Base-by-base conservation (phyloP, 2,329 filamentous ascomycete species). In the Ophiognomonia clavigignenti-juglandacearum region DNA sequence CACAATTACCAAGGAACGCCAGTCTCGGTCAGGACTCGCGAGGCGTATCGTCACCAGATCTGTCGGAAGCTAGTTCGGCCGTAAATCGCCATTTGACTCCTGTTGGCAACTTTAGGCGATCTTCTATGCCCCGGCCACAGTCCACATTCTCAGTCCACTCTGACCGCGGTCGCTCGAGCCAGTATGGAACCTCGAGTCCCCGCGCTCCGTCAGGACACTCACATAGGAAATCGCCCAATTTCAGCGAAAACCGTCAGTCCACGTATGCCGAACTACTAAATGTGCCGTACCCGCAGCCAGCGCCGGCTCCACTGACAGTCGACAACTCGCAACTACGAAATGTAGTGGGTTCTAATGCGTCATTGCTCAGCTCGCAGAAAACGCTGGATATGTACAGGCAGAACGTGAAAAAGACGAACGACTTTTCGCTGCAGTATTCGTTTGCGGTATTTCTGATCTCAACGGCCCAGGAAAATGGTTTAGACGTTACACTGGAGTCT, bases 341-440 rank as follows among this genome's bases (percentile, higher is more conserved):
- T 47, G 83, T 80, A 14, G 83, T 98, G 20, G 93, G 93, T 37
- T 86, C 82, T 61, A 95, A 95, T 69, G 92, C 92, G 4, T 96
- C 91, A 18, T 75, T 98, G 11, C 78, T 98, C 24, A 91, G 89
- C 60, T 85, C 88, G 27, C 88, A 92, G 61, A 91, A 97, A 69
- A 98, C 93, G 2, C 78, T 98, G 40, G 91, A 97, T 46, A 96
- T 97, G 92, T 98, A 98, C 65, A 81, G 92, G 37, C 85, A 86
- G 46, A 98, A 97, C 61, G 88, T 96, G 49, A 97, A 96, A 71
- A 98, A 98, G 72, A 95, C 93, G 3, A 93, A 86, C 53, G 90
- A 96, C 64, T 77, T 85, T 14, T 84, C 86, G 4, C 87, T 95
- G 27, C 90, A 96, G 65, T 97, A 97, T 65, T 93, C 95, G 24